Evolutionary conservation across 768 basidiomycete genomes (phyloP), one percentile per base, ranked within the genome.

Genomic region (Trametopsis cervina): DNA sequence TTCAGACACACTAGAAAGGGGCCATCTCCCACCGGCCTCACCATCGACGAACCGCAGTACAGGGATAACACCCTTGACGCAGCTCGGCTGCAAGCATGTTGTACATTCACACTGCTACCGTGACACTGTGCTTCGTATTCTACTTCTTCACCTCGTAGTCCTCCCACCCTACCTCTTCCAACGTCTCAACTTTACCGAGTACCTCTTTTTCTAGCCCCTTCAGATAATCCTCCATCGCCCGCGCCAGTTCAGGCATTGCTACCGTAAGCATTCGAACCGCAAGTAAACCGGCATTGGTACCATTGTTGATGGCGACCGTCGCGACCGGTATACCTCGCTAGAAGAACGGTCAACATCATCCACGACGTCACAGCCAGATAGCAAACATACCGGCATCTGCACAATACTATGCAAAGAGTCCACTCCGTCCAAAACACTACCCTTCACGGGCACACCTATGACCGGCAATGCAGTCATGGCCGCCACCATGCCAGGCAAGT

Each of bases 401-500:
- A 99, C 93, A 55, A 99, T 98, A 62, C 89, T 93, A 60, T 96
- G 82, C 57, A 99, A 66, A n/a, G 91, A 92, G 66, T 98, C 96
- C 1, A 99, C 91, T 0, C 96, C 96, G 63, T 96, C 94, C 11
- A 98, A 73, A 0, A 83, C 76, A 63, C 90, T 92, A 10, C 90
- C 94, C 63, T 93, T 96, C 47, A 99, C 96, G 2, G 96, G 96
- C 0, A 99, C 96, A 11, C 96, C 95, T 25, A 99, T 80, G 0
- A 99, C 91, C 0, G 96, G 95, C 44, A 98, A 63, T 2, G 82
- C 73, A 0, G 93, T 95, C 85, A 96, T 83, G 17, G 89, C 85
- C 4, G 95, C 96, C 1, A 97, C 91, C 96, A 99, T 99, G 0
- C 96, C 96, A 0, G 96, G 96, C 1, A 99, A 69, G 69, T 99